Base-by-base conservation (phyloP, 352 stramenopile species). In the Achlya hypogyna region DNA sequence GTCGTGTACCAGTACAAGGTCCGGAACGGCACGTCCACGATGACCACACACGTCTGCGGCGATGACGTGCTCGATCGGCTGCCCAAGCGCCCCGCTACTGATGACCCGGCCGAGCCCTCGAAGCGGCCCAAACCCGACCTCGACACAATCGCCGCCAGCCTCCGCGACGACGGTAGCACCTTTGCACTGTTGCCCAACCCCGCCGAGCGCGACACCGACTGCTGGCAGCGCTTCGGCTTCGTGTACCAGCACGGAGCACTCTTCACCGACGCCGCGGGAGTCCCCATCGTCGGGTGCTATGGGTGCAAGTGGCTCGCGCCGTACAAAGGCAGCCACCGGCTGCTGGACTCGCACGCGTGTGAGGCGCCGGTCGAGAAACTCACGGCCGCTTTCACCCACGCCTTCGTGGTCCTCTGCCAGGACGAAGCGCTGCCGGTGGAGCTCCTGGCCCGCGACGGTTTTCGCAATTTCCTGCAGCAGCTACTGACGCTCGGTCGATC, bases 1-100 rank as follows among this genome's bases (percentile, higher is more conserved):
- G 60, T 67, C 43, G 60, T 67, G 27, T 67, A 67, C 27, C 60
- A 67, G 32, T 67, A 67, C 51, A 67, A 67, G 32, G 60, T 67
- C 20, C 60, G 60, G 4, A 67, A 67, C 38, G 60, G 60, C 40
- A 67, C 60, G 51, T 67, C 60, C 16, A 67, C 60, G 27, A 67
- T 67, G 60, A 67, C 60, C 12, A 67, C 60, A 5, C 60, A 67
- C 28, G 42, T 27, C n/a, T 67, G 60, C n/a, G 28, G 25, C 29
- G 60, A 51, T 12, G 23, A 58, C 32, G 47, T 22, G 8, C n/a
- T 49, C 27, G 31, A 10, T 38, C 12, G 14, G 35, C 20, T 52
- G 22, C n/a, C 12, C 42, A 49, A 63, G 22, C 54, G 27, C 12
- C 18, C 42, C 10, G 18, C 38, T 45, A 65, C 29, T 40, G 47